Evolutionary conservation across 768 basidiomycete genomes (phyloP).

Genomic region (Psilocybe subaeruginosa): DNA sequence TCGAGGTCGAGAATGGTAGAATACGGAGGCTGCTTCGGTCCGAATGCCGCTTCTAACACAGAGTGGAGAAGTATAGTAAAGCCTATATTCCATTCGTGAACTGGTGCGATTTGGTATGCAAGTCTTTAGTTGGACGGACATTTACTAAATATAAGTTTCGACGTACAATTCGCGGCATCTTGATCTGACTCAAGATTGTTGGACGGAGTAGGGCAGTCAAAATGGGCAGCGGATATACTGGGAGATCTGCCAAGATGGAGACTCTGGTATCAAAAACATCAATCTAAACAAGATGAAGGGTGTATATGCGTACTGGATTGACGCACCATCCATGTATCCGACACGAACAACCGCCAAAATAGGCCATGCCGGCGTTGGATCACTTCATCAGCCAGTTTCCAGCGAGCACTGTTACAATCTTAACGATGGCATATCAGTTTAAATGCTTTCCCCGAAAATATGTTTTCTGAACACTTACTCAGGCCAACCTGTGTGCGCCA

Average conservation of each 20-base stretch:
- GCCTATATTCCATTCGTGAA: constrained; percentile 57
- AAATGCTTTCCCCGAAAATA: not conserved
- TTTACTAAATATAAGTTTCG: not conserved
- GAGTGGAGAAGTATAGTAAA: constrained; percentile 56
- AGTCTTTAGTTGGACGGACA: not conserved
- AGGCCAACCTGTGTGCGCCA: constrained; percentile 45
- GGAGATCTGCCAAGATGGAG: constrained; percentile 66
- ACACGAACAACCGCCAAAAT: constrained; percentile 71
- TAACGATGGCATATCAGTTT: not conserved
- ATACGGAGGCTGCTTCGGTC: constrained; percentile 54
- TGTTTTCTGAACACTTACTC: constrained; percentile 40
- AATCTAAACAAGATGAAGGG: not conserved
- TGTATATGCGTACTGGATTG: not conserved
- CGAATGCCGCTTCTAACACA: constrained; percentile 54
- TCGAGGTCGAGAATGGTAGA: constrained; percentile 58
- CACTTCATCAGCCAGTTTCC: constrained; percentile 53
- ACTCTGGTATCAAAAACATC: constrained; percentile 41
- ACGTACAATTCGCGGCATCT: constrained; percentile 13
- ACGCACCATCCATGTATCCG: constrained; percentile 65
- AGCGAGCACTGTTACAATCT: constrained; percentile 66
- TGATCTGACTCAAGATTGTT: not conserved
- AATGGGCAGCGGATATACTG: constrained; percentile 50
- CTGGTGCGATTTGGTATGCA: constrained; percentile 30
- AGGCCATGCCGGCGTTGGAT: constrained; percentile 52
- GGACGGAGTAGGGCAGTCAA: constrained; percentile 58